Evolutionary conservation across 257 asterid genomes (phyloP).

Genomic region (Capsicum rhomboideum): DNA sequence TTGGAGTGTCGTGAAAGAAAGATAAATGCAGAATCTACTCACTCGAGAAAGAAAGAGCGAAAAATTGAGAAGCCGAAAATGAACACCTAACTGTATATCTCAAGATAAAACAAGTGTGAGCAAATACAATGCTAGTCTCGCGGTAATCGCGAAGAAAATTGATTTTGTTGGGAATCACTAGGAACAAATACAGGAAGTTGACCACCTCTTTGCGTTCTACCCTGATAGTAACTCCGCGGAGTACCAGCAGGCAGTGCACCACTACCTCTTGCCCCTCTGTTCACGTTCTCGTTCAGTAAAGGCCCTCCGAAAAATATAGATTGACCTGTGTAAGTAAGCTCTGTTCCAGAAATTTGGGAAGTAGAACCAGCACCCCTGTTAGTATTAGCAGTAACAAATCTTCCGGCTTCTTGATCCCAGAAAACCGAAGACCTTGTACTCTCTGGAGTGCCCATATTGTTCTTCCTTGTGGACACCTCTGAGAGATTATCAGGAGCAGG

Average conservation of each 20-base stretch:
- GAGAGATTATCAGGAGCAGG: background rate
- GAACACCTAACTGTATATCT: conserved; percentile 14
- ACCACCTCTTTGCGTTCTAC: conserved; percentile 79
- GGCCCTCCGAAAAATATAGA: conserved; percentile 93
- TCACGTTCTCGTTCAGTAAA: conserved; percentile 41
- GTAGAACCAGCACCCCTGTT: conserved; percentile 41
- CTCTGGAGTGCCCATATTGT: conserved; percentile 25
- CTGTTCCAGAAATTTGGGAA: conserved; percentile 47
- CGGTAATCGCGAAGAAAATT: conserved; percentile 40
- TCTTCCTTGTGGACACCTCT: conserved; percentile 27
- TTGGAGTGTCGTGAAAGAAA: background rate
- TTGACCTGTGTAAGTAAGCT: conserved; percentile 78
- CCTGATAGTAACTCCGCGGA: conserved; percentile 60
- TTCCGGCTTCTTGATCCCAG: conserved; percentile 87
- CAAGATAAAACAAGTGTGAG: background rate
- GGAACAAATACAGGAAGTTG: conserved; percentile 95
- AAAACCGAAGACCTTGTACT: conserved; percentile 49
- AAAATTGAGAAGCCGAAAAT: background rate
- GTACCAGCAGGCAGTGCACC: conserved; percentile 17
- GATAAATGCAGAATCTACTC: background rate
- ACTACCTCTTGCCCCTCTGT: conserved; percentile 33
- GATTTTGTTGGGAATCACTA: conserved; percentile 69
- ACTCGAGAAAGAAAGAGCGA: background rate
- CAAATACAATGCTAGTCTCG: conserved; percentile 11
- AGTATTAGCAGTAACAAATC: conserved; percentile 47